These are phyloP conservation scores for Malus hybrid DNA, from an alignment of 331 rosid species.

Conservation along the genomic window DNA sequence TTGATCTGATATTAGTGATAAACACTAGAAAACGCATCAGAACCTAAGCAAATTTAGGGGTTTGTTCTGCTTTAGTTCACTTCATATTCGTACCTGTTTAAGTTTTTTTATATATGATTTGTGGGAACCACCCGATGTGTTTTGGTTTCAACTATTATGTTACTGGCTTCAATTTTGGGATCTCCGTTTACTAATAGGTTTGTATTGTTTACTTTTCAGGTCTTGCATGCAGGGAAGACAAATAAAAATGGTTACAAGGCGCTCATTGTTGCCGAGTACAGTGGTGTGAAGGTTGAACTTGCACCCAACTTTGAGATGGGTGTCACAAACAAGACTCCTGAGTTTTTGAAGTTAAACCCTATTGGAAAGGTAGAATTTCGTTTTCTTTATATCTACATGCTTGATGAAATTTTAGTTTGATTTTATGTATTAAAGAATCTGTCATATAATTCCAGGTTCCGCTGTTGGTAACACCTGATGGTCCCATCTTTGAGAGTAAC, in stretches of 20 bases:
- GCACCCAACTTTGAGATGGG: conserved; percentile 53
- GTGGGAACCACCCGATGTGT: neutral
- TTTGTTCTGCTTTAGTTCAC: neutral
- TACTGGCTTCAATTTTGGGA: neutral
- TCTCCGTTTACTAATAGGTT: neutral
- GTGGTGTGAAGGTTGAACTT: conserved; percentile 45
- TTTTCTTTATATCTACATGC: neutral
- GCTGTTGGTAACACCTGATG: conserved; percentile 63
- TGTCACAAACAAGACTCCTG: conserved; percentile 64
- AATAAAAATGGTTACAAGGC: conserved; percentile 56
- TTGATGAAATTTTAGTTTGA: neutral
- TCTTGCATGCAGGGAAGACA: conserved; percentile 36
- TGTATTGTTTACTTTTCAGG: conserved; percentile 25
- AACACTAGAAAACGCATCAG: neutral
- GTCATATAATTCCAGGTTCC: conserved; percentile 41
- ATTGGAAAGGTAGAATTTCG: conserved; percentile 56
- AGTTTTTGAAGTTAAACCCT: conserved; percentile 71
- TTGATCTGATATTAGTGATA: neutral
- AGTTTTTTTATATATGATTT: neutral
- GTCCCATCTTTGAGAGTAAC: conserved; percentile 74
- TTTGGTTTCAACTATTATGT: neutral
- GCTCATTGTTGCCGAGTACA: conserved; percentile 52
- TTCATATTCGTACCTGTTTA: neutral
- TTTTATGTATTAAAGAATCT: neutral
- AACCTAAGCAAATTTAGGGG: neutral